These are phyloP conservation scores for Sphaerulina musiva DNA, from an alignment of 2,329 filamentous ascomycete species.

Conservation along the genomic window DNA sequence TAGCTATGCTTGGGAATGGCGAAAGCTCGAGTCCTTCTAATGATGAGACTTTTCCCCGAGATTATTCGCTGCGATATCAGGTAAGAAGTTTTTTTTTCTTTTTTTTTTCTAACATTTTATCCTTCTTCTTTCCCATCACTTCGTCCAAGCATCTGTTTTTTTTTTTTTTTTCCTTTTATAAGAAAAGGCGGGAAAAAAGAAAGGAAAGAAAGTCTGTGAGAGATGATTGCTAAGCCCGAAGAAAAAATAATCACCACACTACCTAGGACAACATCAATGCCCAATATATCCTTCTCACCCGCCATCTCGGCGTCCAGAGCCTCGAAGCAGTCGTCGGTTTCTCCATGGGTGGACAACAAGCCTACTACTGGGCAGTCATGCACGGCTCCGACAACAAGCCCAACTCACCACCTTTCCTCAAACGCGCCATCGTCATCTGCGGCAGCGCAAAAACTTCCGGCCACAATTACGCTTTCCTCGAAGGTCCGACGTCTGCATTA, in stretches of 20 bases:
- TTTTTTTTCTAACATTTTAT: background rate
- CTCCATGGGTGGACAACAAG: constrained; percentile 52
- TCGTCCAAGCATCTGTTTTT: too few relatives aligned
- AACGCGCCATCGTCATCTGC: constrained; percentile 45
- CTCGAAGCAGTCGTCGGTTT: constrained; percentile 49
- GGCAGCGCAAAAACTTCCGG: constrained; percentile 43
- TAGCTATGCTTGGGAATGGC: constrained; percentile 49
- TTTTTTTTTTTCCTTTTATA: too few relatives aligned
- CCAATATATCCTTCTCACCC: constrained; percentile 40
- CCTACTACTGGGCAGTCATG: constrained; percentile 46
- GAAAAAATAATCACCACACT: background rate
- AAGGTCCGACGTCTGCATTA: constrained; percentile 48
- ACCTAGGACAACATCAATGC: constrained; percentile 47
- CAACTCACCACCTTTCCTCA: constrained; percentile 35
- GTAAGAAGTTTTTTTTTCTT: constrained; percentile 25
- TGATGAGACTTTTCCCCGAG: constrained; percentile 38
- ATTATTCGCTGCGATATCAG: constrained; percentile 9
- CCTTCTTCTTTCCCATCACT: too few relatives aligned
- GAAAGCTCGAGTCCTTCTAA: constrained; percentile 52
- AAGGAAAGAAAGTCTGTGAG: too few relatives aligned
- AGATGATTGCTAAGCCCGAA: background rate
- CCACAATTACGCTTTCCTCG: constrained; percentile 52
- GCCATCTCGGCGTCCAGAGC: constrained; percentile 39
- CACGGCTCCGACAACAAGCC: background rate
- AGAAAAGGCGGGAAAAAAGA: too few relatives aligned